phyloP scores from a whole-genome alignment of 805 yeast species.

The Monosporozyma aerobia region DNA sequence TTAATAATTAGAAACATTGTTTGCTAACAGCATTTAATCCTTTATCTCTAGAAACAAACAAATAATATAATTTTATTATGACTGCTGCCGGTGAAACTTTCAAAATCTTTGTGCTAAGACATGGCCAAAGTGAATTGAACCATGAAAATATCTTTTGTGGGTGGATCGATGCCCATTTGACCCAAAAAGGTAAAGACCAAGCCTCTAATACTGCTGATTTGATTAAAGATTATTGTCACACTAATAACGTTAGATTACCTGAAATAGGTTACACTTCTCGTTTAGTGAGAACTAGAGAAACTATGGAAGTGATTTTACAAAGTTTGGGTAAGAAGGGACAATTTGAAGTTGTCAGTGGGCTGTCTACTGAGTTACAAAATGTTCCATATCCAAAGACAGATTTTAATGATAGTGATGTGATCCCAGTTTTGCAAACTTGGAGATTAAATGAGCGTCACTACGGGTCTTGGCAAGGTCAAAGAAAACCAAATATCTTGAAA shows the following conservation, averaged over 20 bases:
- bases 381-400: not conserved
- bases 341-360: slow-evolving; percentile 17
- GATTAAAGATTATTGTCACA: slow-evolving; percentile 34
- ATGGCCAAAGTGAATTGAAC: slow-evolving; percentile 78
- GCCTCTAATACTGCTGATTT: slow-evolving; percentile 57
- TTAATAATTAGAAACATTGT: not conserved
- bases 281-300: slow-evolving; percentile 64
- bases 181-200: slow-evolving; percentile 58
- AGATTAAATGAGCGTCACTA: slow-evolving; percentile 78
- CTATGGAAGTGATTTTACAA: slow-evolving; percentile 57
- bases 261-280: slow-evolving; percentile 63
- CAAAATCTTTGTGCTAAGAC: slow-evolving; percentile 46
- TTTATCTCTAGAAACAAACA: not conserved
- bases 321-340: slow-evolving; percentile 31
- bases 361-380: slow-evolving; percentile 7
- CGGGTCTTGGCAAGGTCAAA: slow-evolving; percentile 72
- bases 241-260: slow-evolving; percentile 30
- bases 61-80: not conserved
- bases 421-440: slow-evolving; percentile 58
- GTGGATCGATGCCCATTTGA: slow-evolving; percentile 70
- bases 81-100: slow-evolving; percentile 11
- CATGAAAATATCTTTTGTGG: slow-evolving; percentile 72
- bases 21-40: not conserved
- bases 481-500: slow-evolving; percentile 56
- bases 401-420: slow-evolving; percentile 33